These are phyloP conservation scores for Aspergillus ibericus DNA, from an alignment of 2,329 filamentous ascomycete species.

Conservation along the genomic window DNA sequence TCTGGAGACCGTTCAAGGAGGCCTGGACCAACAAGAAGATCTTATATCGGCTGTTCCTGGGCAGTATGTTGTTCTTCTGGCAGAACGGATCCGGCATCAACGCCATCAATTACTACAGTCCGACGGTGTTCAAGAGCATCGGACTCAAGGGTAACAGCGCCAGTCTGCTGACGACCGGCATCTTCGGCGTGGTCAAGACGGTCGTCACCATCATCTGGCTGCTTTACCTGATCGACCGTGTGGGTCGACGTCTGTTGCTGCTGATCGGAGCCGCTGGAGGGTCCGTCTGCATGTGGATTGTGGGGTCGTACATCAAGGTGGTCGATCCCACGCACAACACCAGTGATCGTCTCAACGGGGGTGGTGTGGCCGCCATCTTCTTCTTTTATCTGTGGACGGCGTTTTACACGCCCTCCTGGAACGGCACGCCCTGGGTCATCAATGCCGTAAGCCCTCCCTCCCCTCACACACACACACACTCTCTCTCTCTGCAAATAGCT, in stretches of 20 bases:
- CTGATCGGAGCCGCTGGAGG: constrained; percentile 64
- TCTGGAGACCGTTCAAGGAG: constrained; percentile 69
- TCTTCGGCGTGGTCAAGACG: constrained; percentile 77
- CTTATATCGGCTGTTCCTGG: constrained; percentile 71
- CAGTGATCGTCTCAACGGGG: constrained; percentile 26
- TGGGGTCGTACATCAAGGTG: constrained; percentile 41
- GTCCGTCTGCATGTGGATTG: constrained; percentile 45
- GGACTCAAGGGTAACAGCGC: constrained; percentile 62
- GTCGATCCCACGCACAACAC: constrained; percentile 26
- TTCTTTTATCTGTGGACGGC: constrained; percentile 76
- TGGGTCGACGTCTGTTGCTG: constrained; percentile 63
- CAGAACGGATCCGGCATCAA: constrained; percentile 78
- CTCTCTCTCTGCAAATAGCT: background rate
- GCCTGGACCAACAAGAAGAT: constrained; percentile 58
- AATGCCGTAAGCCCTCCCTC: constrained; percentile 50
- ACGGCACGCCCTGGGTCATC: constrained; percentile 74
- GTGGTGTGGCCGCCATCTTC: constrained; percentile 50
- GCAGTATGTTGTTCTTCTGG: constrained; percentile 72
- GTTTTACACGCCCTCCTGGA: constrained; percentile 73
- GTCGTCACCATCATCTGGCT: constrained; percentile 68
- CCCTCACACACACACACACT: no score
- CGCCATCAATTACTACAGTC: constrained; percentile 74
- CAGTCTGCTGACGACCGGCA: constrained; percentile 67
- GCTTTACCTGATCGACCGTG: constrained; percentile 65
- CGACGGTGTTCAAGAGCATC: constrained; percentile 67